Conservation (phyloP, 2,329 filamentous ascomycete species). For the Aspergillus quadricinctus region DNA sequence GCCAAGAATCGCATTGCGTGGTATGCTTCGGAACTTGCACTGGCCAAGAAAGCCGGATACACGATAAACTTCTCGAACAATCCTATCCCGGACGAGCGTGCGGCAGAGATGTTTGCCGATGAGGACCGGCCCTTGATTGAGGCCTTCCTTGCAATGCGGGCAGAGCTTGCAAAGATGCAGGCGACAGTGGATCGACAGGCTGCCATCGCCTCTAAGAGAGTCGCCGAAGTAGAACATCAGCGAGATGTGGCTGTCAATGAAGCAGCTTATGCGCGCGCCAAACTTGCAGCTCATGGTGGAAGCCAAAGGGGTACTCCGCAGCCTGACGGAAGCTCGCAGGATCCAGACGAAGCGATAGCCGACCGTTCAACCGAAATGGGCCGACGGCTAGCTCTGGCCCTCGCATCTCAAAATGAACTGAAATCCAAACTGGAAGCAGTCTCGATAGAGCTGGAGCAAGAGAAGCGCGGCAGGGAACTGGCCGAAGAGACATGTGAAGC, state of each 20-base stretch:
- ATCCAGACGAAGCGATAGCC: conserved; percentile 54
- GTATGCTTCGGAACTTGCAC: conserved; percentile 91
- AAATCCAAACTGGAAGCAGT: conserved; percentile 68
- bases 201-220: conserved; percentile 75
- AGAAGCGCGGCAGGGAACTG: conserved; percentile 73
- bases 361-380: conserved; percentile 71
- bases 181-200: conserved; percentile 85
- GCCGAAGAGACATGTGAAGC: conserved; percentile 84
- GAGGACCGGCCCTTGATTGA: conserved; percentile 90
- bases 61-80: conserved; percentile 65
- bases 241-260: conserved; percentile 91
- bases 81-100: conserved; percentile 70
- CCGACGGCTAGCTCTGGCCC: conserved; percentile 73
- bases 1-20: conserved; percentile 86
- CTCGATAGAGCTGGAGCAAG: conserved; percentile 68
- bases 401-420: conserved; percentile 77
- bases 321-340: conserved; percentile 46
- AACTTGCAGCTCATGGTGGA: conserved; percentile 74
- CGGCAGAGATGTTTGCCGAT: conserved; percentile 76
- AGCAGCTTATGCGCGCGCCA: conserved; percentile 91
- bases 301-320: conserved; percentile 58
- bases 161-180: conserved; percentile 85
- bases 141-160: conserved; percentile 84
- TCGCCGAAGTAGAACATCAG: conserved; percentile 92
- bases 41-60: conserved; percentile 89